phyloP scores from a whole-genome alignment of 225 moss, liverwort and hornwort species.

The Marchantia polymorpha region DNA sequence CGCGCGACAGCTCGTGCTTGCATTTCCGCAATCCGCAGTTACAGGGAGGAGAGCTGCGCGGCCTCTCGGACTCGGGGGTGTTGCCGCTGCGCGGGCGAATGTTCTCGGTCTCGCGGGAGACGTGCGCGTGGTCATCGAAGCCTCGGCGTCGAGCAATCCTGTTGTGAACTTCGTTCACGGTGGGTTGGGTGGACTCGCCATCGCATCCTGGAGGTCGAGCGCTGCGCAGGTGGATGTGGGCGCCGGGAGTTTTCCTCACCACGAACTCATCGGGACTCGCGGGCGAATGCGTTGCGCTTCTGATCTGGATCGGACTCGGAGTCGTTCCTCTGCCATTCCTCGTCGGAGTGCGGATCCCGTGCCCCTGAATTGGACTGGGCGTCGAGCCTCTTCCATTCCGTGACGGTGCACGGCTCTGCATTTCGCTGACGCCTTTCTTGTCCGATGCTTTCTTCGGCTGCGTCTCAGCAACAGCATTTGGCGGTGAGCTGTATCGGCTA shows the following conservation, averaged over 20 bases:
- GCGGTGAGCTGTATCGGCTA: neutral
- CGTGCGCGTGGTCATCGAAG: neutral
- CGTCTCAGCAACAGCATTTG: neutral
- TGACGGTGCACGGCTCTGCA: neutral
- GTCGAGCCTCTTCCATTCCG: neutral
- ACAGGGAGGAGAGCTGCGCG: constrained; percentile 16
- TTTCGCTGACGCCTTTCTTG: constrained; percentile 7
- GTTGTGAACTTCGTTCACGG: neutral
- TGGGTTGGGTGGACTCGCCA: neutral
- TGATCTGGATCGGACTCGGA: neutral
- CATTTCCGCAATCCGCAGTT: constrained; percentile 31
- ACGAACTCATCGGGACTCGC: constrained; percentile 15
- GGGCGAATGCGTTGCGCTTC: neutral
- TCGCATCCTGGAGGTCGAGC: constrained; percentile 10
- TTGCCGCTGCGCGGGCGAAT: neutral
- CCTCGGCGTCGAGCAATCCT: neutral
- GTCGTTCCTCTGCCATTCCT: constrained; percentile 9
- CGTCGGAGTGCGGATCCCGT: neutral
- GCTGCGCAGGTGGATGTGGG: neutral
- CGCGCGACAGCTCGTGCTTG: constrained; percentile 16
- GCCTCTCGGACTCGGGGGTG: constrained; percentile 22
- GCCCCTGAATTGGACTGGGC: neutral
- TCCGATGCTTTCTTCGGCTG: constrained; percentile 14
- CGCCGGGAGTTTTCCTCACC: neutral
- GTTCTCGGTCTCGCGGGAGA: constrained; percentile 1